Evolutionary conservation across 805 yeast genomes (phyloP), one percentile per base, ranked within the genome.

Genomic region (Candida vaughaniae): DNA sequence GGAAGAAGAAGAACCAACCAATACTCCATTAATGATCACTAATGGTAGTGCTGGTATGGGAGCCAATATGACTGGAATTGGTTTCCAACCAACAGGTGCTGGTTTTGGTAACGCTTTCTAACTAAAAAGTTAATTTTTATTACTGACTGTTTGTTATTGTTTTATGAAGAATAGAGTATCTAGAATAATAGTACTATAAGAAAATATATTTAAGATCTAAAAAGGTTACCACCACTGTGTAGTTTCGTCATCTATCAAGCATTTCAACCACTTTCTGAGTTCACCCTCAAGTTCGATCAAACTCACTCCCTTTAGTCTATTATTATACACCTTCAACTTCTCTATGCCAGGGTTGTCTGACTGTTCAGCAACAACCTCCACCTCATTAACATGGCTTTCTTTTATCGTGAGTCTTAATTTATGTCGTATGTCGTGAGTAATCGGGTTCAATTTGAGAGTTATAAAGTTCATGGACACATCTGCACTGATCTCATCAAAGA

Each of bases 21-120:
- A 82, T 7, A 84, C 81, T 54, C 83, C 89, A 42, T 74, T 90
- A 58, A 71, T 90, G 79, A 75, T 91, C 53, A 88, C 95, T 31
- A 86, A 83, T 55, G 93, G 95, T 36, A 51, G 62, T 38, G 51
- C 59, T 35, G 49, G 51, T 19, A 32, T 60, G 27, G 57, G 55
- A 15, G 55, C 58, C 32, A 60, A 61, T 43, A 49, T 53, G 30
- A 64, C 69, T 33, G 74, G 76, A 26, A 55, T 82, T 52, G 85
- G 85, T 26, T 75, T 71, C 62, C 86, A 82, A 60, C 71, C 82
- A 39, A 82, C 88, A 23, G 89, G 89, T 37, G 70, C 78, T 55
- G 85, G 85, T 8, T 80, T 82, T 61, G 84, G 87, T 51, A 80
- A 77, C 43, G 43, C 43, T 10, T 44, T 37, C 31, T 36, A 38